A percentile compares a stretch with the other conserved stretches of the same genome.
These are phyloP conservation scores for Daedaleopsis sinensis DNA, from an alignment of 768 basidiomycete species.

Conservation along the genomic window DNA sequence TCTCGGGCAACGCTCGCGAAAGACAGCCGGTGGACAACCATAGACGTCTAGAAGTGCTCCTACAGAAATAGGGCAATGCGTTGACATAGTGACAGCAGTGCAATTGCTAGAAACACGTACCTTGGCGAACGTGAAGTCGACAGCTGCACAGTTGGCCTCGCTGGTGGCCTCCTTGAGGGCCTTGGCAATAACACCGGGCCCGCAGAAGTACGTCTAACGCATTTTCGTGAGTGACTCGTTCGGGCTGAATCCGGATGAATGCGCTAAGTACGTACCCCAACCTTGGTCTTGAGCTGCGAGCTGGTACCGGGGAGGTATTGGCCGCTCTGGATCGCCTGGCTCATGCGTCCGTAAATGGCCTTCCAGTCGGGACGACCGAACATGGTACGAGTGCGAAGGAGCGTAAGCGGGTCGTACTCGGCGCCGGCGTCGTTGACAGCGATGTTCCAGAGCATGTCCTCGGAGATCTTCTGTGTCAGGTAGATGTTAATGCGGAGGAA, in stretches of 20 bases:
- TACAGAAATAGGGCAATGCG: conserved; percentile 27
- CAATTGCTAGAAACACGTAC: conserved; percentile 34
- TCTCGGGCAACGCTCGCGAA: background rate
- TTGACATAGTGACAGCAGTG: conserved; percentile 18
- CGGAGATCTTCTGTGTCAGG: conserved; percentile 81
- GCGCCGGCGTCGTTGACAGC: conserved; percentile 85
- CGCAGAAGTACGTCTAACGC: conserved; percentile 84
- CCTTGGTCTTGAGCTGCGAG: conserved; percentile 79
- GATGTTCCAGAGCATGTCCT: conserved; percentile 92
- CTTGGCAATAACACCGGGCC: conserved; percentile 75
- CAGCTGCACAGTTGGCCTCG: conserved; percentile 51
- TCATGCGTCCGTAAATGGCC: conserved; percentile 74
- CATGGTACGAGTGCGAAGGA: conserved; percentile 86
- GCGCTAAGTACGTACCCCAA: conserved; percentile 60
- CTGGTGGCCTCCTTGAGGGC: conserved; percentile 74
- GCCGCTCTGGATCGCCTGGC: conserved; percentile 78
- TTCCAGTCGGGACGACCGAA: conserved; percentile 94
- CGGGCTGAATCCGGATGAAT: conserved; percentile 2
- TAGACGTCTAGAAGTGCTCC: conserved; percentile 59
- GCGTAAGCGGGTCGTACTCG: conserved; percentile 87
- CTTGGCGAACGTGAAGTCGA: conserved; percentile 85
- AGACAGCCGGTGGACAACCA: too few relatives aligned
- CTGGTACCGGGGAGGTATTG: conserved; percentile 81
- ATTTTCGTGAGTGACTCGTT: conserved; percentile 11
- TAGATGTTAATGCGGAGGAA: conserved; percentile 93